These are phyloP conservation scores for Penicillium coprophilum DNA, from an alignment of 495 filamentous ascomycete genomes.

Conservation along the genomic window DNA sequence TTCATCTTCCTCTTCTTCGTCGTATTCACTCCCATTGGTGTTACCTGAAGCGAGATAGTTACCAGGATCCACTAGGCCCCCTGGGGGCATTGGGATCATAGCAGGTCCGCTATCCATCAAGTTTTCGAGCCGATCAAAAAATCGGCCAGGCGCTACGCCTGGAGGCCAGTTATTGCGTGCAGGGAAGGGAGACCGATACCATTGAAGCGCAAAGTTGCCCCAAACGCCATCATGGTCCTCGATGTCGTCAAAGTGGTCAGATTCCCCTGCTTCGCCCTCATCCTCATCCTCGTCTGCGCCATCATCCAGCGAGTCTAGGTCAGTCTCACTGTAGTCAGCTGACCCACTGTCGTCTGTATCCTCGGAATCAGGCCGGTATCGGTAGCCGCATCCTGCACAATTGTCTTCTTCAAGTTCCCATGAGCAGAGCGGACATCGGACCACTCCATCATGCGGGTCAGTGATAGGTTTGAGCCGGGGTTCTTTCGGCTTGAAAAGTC, in stretches of 20 bases:
- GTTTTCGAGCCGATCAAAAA: neutral
- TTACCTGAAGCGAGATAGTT: neutral
- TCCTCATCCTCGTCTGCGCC: slow-evolving; percentile 37
- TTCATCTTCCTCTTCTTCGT: slow-evolving; percentile 35
- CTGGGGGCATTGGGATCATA: neutral
- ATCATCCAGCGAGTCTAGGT: slow-evolving; percentile 29
- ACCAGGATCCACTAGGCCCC: slow-evolving; percentile 1
- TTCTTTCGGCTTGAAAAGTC: slow-evolving; percentile 52
- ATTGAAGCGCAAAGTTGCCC: slow-evolving; percentile 19
- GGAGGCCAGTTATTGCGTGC: neutral
- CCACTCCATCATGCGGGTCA: slow-evolving; percentile 61
- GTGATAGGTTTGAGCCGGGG: slow-evolving; percentile 39
- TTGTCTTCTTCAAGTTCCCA: slow-evolving; percentile 62
- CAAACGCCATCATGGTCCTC: slow-evolving; percentile 27
- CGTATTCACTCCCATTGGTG: slow-evolving; percentile 5
- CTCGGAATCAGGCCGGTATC: slow-evolving; percentile 43
- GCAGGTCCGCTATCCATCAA: neutral
- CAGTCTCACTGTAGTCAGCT: slow-evolving; percentile 35
- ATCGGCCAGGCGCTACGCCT: neutral
- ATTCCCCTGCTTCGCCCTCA: slow-evolving; percentile 35
- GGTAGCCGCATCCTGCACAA: slow-evolving; percentile 54
- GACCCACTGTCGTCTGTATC: slow-evolving; percentile 32
- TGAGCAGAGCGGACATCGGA: slow-evolving; percentile 61
- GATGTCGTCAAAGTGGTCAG: slow-evolving; percentile 34
- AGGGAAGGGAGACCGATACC: slow-evolving; percentile 8